phyloP scores from a whole-genome alignment of 805 yeast genomes.

The Teunomyces aglyptinius region DNA sequence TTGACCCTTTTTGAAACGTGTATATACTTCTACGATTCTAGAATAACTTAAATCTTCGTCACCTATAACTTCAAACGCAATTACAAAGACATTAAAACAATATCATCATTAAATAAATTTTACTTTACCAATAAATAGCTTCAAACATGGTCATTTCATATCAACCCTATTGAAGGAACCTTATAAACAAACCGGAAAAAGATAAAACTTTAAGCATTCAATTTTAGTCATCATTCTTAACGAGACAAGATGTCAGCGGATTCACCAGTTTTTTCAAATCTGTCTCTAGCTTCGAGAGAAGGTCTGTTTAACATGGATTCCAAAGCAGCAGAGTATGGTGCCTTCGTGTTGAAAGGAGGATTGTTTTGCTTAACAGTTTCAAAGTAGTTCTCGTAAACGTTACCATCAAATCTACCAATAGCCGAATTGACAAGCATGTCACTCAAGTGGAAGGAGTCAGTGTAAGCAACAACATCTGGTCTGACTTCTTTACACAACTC shows the following conservation, averaged over 20 bases:
- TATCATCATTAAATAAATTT: not conserved
- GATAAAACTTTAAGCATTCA: not conserved
- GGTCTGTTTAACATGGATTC: constrained; percentile 35
- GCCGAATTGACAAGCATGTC: constrained; percentile 82
- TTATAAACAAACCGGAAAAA: not conserved
- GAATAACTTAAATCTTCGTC: not conserved
- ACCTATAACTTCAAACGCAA: not conserved
- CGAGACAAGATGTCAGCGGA: constrained; percentile 23
- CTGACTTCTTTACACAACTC: constrained; percentile 36
- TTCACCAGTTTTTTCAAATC: constrained; percentile 30
- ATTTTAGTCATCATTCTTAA: constrained; percentile 1
- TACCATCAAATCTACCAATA: constrained; percentile 77
- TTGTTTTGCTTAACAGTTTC: constrained; percentile 47
- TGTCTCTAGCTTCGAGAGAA: constrained; percentile 31
- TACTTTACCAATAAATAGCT: constrained; percentile 1
- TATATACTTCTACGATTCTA: no score
- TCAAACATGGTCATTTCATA: not conserved
- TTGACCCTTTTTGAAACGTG: no score
- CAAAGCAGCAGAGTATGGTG: constrained; percentile 52
- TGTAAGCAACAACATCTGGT: constrained; percentile 69
- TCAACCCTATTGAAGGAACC: not conserved
- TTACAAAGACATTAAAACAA: not conserved
- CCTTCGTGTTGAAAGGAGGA: constrained; percentile 54
- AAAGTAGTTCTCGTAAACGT: constrained; percentile 78
- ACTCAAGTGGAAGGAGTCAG: constrained; percentile 80